phyloP scores from a whole-genome alignment of 768 basidiomycete species.

The Tulasnella sp. region DNA sequence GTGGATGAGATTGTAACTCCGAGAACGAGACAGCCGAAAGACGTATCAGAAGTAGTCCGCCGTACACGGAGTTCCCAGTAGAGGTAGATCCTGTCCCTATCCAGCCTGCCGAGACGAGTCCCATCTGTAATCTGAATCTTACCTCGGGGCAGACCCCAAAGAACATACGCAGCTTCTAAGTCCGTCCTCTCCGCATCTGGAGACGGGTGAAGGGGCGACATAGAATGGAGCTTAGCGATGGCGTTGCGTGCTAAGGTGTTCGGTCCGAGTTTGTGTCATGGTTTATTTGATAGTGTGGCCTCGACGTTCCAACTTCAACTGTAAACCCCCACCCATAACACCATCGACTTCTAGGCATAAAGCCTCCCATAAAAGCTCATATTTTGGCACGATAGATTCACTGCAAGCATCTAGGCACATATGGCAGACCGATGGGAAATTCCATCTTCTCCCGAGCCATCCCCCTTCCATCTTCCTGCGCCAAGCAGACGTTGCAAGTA shows the following conservation, averaged over 20 bases:
- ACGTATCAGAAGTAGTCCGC: constrained; percentile 61
- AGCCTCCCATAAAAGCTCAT: background rate
- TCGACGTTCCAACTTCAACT: background rate
- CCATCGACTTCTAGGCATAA: background rate
- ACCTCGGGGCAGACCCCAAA: too few species aligned
- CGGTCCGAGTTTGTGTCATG: too few species aligned
- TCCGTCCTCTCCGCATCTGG: too few species aligned
- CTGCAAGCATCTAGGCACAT: background rate
- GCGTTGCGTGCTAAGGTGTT: background rate
- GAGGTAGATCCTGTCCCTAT: background rate
- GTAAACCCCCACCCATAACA: background rate
- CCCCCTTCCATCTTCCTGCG: background rate
- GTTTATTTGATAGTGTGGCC: background rate
- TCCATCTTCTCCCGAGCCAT: background rate
- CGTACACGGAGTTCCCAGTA: constrained; percentile 44
- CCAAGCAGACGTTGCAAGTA: background rate
- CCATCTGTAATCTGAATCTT: too few species aligned
- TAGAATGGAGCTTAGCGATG: too few species aligned
- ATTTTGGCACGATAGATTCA: background rate
- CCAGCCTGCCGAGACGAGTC: constrained; percentile 32
- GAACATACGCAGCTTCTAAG: too few species aligned
- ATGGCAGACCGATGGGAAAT: background rate
- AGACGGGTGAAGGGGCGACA: too few species aligned
- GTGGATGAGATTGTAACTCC: background rate
- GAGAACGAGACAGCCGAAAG: background rate